Evolutionary conservation across 768 basidiomycete species (phyloP).

Genomic region (Boletales sp.): DNA sequence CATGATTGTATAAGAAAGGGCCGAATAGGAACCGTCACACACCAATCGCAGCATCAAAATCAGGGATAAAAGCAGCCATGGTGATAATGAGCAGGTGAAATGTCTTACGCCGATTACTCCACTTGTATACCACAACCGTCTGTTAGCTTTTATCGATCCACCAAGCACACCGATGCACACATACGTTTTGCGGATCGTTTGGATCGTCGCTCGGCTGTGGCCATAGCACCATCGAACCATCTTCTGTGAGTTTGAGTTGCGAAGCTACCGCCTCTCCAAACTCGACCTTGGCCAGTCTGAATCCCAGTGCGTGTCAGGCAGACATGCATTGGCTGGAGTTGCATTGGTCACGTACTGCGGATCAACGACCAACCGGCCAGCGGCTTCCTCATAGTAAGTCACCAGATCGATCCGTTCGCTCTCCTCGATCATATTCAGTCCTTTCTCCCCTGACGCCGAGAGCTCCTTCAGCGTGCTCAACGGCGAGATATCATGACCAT

Average conservation of each 20-base stretch:
- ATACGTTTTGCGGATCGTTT: slow-evolving; percentile 53
- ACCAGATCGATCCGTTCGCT: slow-evolving; percentile 28
- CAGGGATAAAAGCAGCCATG: slow-evolving; percentile 50
- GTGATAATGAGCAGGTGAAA: slow-evolving; percentile 47
- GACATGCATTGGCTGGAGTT: too few relatives aligned
- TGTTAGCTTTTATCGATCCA: neutral
- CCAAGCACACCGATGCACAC: slow-evolving; percentile 6
- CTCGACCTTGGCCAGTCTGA: slow-evolving; percentile 45
- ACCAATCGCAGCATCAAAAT: slow-evolving; percentile 54
- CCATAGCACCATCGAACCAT: slow-evolving; percentile 49
- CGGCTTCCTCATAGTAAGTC: slow-evolving; percentile 49
- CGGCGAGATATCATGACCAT: too few relatives aligned
- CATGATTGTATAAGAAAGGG: neutral
- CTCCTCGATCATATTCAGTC: too few relatives aligned
- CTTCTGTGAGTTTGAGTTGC: slow-evolving; percentile 42
- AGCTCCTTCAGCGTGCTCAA: too few relatives aligned
- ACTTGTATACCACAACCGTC: slow-evolving; percentile 28
- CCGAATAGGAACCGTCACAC: neutral
- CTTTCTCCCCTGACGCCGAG: too few relatives aligned
- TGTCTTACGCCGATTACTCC: slow-evolving; percentile 42
- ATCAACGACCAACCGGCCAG: slow-evolving; percentile 60
- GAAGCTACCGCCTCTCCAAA: slow-evolving; percentile 46
- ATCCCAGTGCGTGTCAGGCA: neutral
- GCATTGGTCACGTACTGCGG: slow-evolving; percentile 42
- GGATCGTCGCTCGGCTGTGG: slow-evolving; percentile 50